These are phyloP conservation scores for Neopestalotiopsis clavispora DNA, from an alignment of 2,329 filamentous ascomycete genomes.

Conservation along the genomic window DNA sequence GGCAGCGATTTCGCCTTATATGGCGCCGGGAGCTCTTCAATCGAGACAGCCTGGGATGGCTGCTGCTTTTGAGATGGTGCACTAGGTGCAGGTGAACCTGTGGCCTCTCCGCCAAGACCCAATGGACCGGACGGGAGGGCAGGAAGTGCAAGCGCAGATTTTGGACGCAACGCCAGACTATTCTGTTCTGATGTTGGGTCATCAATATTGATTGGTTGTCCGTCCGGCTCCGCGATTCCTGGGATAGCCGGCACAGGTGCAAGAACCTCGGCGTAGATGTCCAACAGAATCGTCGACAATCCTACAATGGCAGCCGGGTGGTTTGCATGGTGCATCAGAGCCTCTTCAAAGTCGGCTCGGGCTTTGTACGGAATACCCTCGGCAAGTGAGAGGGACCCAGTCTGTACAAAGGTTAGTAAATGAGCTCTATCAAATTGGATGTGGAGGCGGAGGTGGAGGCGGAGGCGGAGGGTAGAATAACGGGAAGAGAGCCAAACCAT, in stretches of 20 bases:
- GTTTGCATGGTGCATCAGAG: constrained; percentile 78
- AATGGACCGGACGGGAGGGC: constrained; percentile 50
- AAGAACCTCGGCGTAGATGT: constrained; percentile 76
- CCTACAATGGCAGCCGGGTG: constrained; percentile 82
- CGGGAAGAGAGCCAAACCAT: constrained; percentile 38
- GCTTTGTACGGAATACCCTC: constrained; percentile 70
- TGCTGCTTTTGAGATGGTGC: constrained; percentile 20
- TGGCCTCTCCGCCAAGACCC: constrained; percentile 44
- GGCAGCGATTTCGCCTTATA: constrained; percentile 68
- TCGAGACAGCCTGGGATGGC: constrained; percentile 27
- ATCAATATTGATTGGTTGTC: constrained; percentile 27
- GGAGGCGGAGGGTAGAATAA: neutral
- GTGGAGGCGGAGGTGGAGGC: neutral
- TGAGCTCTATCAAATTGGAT: constrained; percentile 1
- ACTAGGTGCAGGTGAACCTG: constrained; percentile 19
- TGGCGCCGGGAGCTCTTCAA: constrained; percentile 52
- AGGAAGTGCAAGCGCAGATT: constrained; percentile 15
- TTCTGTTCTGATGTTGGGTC: neutral
- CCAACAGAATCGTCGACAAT: constrained; percentile 82
- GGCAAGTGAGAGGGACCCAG: constrained; percentile 69
- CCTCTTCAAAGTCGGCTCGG: constrained; percentile 79
- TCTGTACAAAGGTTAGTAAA: constrained; percentile 49
- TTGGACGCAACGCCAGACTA: constrained; percentile 16
- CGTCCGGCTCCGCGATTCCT: constrained; percentile 41
- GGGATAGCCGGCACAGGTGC: constrained; percentile 62